phyloP scores from a whole-genome alignment of 352 stramenopile genomes.

The Globisporangium paddicum region DNA sequence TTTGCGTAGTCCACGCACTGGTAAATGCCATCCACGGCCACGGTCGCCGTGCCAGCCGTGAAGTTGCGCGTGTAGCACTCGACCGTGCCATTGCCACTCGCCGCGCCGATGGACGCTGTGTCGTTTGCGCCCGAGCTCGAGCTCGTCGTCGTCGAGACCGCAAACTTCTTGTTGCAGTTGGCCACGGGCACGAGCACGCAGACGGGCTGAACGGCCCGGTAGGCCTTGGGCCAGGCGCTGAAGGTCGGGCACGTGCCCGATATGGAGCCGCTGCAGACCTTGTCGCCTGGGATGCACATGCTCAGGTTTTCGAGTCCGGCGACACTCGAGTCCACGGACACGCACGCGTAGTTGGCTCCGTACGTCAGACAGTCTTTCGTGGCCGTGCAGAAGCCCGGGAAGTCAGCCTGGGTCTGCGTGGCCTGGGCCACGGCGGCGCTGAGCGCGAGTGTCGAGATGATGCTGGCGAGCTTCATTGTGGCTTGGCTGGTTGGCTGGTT shows the following conservation, averaged over 20 bases:
- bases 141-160: conserved; percentile 21
- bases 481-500: not conserved
- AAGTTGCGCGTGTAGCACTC: conserved; percentile 74
- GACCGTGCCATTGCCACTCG: conserved; percentile 32
- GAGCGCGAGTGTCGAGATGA: conserved; percentile 9
- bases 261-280: conserved; percentile 59
- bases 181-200: conserved; percentile 57
- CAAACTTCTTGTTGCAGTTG: conserved; percentile 59
- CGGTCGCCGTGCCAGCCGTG: conserved; percentile 31
- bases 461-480: conserved; percentile 16
- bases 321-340: conserved; percentile 60
- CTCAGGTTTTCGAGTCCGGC: conserved; percentile 51
- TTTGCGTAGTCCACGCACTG: conserved; percentile 67
- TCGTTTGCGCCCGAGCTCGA: conserved; percentile 4
- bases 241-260: conserved; percentile 68
- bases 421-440: conserved; percentile 4
- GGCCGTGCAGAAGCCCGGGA: conserved; percentile 44
- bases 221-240: conserved; percentile 62
- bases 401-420: conserved; percentile 33
- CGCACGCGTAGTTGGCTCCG: conserved; percentile 55
- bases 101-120: conserved; percentile 15
- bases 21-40: conserved; percentile 70
- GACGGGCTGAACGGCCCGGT: conserved; percentile 62
- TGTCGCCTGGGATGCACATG: conserved; percentile 55
- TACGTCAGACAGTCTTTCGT: conserved; percentile 52